Percentiles rank a stretch among this genome's conserved stretches.
Evolutionary conservation across 139 green algal genomes (phyloP).

Genomic region (Chlorella sp.): DNA sequence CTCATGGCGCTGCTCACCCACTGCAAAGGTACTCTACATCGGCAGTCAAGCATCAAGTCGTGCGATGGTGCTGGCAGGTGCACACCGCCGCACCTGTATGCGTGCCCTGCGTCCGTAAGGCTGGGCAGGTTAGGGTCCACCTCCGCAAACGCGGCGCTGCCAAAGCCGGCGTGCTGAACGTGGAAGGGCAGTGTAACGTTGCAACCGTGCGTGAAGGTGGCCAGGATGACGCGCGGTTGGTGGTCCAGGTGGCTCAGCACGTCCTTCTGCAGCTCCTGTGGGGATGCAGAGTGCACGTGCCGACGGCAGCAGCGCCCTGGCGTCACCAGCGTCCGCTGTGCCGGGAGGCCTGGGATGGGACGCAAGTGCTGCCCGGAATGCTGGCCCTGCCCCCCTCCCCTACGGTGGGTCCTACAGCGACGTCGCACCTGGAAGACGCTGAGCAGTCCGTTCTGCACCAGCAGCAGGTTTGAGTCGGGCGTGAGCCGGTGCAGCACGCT

Average conservation of each 20-base stretch:
- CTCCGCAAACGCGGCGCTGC: constrained; percentile 5
- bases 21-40: too few relatives aligned
- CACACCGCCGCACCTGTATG: too few relatives aligned
- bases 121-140: constrained; percentile 2
- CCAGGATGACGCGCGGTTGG: constrained; percentile 9
- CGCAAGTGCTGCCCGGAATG: too few relatives aligned
- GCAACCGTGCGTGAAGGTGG: constrained; percentile 24
- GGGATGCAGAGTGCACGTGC: background rate
- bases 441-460: constrained; percentile 34
- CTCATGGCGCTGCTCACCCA: too few relatives aligned
- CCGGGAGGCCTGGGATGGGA: too few relatives aligned
- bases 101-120: constrained; percentile 7
- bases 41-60: too few relatives aligned
- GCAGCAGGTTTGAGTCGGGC: background rate
- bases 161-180: constrained; percentile 20
- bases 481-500: constrained; percentile 7
- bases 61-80: too few relatives aligned
- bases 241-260: background rate
- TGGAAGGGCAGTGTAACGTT: background rate
- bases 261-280: constrained; percentile 10
- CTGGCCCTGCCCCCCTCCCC: too few relatives aligned
- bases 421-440: constrained; percentile 22
- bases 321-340: too few relatives aligned
- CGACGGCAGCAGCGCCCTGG: background rate
- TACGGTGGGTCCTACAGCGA: too few relatives aligned